Evolutionary conservation across 2,329 filamentous ascomycete genomes (phyloP).

Genomic region (Clarireedia hainanense): DNA sequence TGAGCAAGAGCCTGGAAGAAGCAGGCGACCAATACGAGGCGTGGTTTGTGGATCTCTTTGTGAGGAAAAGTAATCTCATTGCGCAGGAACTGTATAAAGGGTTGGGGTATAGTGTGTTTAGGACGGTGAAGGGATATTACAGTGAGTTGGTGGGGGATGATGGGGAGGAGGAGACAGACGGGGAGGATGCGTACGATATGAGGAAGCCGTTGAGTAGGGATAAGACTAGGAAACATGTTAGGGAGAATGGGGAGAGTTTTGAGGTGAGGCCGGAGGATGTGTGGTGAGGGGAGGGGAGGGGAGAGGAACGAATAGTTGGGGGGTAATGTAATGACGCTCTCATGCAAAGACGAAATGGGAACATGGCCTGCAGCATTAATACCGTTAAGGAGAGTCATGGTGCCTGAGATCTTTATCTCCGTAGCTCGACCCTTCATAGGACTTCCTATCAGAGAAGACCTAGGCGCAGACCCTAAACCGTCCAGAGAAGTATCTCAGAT

Average conservation of each 20-base stretch:
- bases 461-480: neutral
- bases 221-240: constrained; percentile 63
- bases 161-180: constrained; percentile 64
- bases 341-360: no score
- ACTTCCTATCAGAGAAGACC: neutral
- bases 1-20: constrained; percentile 75
- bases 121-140: constrained; percentile 87
- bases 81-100: constrained; percentile 84
- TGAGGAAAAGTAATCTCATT: constrained; percentile 77
- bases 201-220: constrained; percentile 83
- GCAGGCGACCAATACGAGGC: constrained; percentile 74
- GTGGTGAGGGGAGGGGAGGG: constrained; percentile 45
- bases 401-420: constrained; percentile 1
- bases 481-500: no score
- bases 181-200: constrained; percentile 96
- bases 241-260: constrained; percentile 72
- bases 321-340: no score
- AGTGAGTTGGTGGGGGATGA: constrained; percentile 69
- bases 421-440: neutral
- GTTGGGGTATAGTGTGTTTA: constrained; percentile 87
- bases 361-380: neutral
- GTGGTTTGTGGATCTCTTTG: constrained; percentile 95
- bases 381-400: neutral
- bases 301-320: neutral
- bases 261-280: constrained; percentile 78